Evolutionary conservation across 2,329 filamentous ascomycete species (phyloP).

Genomic region (Aschersonia sp.): DNA sequence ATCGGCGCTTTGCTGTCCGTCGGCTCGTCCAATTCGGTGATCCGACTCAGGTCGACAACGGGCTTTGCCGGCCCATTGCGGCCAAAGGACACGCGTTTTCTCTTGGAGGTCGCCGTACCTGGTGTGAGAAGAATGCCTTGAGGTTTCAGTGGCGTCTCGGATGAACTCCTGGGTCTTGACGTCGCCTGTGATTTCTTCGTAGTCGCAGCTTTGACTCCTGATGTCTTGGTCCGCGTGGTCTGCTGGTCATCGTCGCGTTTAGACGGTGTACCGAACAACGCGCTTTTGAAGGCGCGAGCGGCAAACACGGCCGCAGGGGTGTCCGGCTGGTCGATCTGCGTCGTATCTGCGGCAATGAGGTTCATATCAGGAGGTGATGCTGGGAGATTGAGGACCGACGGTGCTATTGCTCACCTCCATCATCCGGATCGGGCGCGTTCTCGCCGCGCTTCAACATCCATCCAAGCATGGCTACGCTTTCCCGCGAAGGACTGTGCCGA

Average conservation of each 20-base stretch:
- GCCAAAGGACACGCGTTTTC: slow-evolving; percentile 52
- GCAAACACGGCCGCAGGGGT: slow-evolving; percentile 54
- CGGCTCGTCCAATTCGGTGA: slow-evolving; percentile 27
- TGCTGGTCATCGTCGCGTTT: slow-evolving; percentile 19
- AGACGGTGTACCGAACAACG: slow-evolving; percentile 45
- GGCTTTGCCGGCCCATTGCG: slow-evolving; percentile 29
- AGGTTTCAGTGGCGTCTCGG: slow-evolving; percentile 32
- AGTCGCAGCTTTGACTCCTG: slow-evolving; percentile 2
- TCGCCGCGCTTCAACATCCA: slow-evolving; percentile 39
- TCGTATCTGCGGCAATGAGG: slow-evolving; percentile 17
- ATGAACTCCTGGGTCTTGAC: slow-evolving; percentile 7
- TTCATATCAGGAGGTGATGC: background rate
- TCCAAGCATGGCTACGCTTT: slow-evolving; percentile 31
- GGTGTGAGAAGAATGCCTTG: slow-evolving; percentile 49
- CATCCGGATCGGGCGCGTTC: slow-evolving; percentile 18
- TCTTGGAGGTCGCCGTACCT: slow-evolving; percentile 42
- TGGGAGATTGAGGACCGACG: background rate
- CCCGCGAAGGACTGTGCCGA: too few species aligned
- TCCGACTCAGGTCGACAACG: slow-evolving; percentile 3
- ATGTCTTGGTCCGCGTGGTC: slow-evolving; percentile 10
- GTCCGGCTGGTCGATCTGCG: slow-evolving; percentile 42
- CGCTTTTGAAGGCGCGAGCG: slow-evolving; percentile 48
- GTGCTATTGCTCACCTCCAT: slow-evolving; percentile 8
- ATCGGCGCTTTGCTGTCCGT: slow-evolving; percentile 25
- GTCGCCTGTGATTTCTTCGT: slow-evolving; percentile 5